Percentiles rank a stretch among this genome's conserved stretches.
Evolutionary conservation across 805 yeast genomes (phyloP).

Genomic region (Lachancea fermentati): DNA sequence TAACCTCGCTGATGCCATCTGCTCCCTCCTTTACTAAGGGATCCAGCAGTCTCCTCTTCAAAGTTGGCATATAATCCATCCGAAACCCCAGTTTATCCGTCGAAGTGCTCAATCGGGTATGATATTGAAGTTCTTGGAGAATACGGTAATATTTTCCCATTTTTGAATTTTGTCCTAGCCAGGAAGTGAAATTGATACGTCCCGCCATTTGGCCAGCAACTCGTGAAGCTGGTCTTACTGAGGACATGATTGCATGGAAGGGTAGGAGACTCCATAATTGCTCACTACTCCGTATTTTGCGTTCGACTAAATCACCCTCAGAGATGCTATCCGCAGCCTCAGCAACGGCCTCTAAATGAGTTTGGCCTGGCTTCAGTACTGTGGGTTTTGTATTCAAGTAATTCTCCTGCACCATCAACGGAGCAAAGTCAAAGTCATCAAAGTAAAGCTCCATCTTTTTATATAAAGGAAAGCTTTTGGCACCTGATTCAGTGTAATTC

Average conservation of each 20-base stretch:
- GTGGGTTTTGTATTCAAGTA: conserved; percentile 65
- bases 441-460: conserved; percentile 86
- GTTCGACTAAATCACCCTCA: conserved; percentile 76
- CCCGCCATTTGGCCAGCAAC: conserved; percentile 68
- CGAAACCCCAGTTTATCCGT: conserved; percentile 73
- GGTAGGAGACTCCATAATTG: conserved; percentile 95
- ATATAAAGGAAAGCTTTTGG: conserved; percentile 52
- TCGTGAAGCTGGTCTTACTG: conserved; percentile 70
- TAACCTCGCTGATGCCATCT: conserved; percentile 60
- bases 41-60: conserved; percentile 48
- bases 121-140: conserved; percentile 84
- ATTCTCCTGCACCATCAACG: conserved; percentile 94
- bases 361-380: conserved; percentile 36
- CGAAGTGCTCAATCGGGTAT: conserved; percentile 72
- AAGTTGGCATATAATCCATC: conserved; percentile 63
- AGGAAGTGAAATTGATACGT: conserved; percentile 72
- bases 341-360: conserved; percentile 59
- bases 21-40: conserved; percentile 55
- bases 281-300: conserved; percentile 79
- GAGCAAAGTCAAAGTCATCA: conserved; percentile 91
- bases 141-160: conserved; percentile 69
- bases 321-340: conserved; percentile 84
- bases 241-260: conserved; percentile 79
- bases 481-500: conserved; percentile 42
- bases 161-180: conserved; percentile 90